phyloP scores from a whole-genome alignment of 352 stramenopile species.

The Globisporangium abappressorium region DNA sequence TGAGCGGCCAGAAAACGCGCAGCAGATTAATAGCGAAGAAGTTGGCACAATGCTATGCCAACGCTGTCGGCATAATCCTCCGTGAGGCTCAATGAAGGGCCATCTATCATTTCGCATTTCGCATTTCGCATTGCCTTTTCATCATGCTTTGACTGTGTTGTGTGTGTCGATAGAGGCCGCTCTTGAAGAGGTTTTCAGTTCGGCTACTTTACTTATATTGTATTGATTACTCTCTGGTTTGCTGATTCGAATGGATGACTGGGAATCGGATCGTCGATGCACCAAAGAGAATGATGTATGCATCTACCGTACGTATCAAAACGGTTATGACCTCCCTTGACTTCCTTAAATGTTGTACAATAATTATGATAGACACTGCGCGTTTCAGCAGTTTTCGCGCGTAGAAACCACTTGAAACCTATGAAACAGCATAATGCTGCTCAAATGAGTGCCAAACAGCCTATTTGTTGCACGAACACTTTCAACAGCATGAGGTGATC shows the following conservation, averaged over 20 bases:
- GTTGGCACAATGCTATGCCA: too few species aligned
- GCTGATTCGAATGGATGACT: background rate
- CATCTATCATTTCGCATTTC: too few species aligned
- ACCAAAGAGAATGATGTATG: background rate
- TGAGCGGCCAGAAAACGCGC: too few species aligned
- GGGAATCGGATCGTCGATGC: background rate
- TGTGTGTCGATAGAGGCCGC: too few species aligned
- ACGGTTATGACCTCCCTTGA: background rate
- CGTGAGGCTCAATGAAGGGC: background rate
- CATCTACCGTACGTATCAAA: background rate
- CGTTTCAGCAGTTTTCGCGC: constrained; percentile 6
- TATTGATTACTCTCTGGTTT: background rate
- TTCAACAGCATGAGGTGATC: background rate
- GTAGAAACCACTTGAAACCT: background rate
- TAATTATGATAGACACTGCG: background rate
- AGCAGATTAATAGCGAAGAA: background rate
- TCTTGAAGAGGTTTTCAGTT: too few species aligned
- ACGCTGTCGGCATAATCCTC: too few species aligned
- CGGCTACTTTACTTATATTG: too few species aligned
- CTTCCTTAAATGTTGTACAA: background rate
- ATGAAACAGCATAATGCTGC: background rate
- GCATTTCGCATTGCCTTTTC: too few species aligned
- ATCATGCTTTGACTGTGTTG: too few species aligned
- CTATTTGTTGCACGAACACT: background rate
- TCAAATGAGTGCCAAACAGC: background rate